A percentile compares a stretch with the other conserved stretches of the same genome.
These are phyloP conservation scores for Sclerotinia spermophila DNA, from an alignment of 2,329 filamentous ascomycete species.

Conservation along the genomic window DNA sequence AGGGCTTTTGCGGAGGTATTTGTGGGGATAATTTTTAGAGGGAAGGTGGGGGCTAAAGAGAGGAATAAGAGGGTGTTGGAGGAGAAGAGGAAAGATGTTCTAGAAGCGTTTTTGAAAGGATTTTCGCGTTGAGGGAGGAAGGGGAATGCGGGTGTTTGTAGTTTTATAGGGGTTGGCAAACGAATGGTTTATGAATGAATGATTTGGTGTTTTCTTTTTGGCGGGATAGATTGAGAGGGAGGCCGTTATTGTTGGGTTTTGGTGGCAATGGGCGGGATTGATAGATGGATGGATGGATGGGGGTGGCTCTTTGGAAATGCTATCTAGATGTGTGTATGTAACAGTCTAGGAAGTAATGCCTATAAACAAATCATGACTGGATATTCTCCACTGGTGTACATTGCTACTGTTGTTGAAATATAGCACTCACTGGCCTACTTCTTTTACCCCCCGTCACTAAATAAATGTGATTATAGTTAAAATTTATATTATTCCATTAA, in stretches of 20 bases:
- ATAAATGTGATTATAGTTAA: not conserved
- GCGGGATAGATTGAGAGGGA: not conserved
- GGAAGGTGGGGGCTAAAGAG: constrained; percentile 42
- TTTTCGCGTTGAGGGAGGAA: not conserved
- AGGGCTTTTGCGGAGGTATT: constrained; percentile 63
- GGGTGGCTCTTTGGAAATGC: not conserved
- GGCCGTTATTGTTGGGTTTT: not conserved
- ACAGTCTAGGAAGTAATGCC: not conserved
- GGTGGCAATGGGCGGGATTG: not conserved
- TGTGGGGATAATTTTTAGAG: constrained; percentile 58
- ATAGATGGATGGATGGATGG: not conserved
- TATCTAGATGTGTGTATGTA: not conserved
- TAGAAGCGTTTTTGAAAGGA: constrained; percentile 64
- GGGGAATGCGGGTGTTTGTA: too few relatives aligned
- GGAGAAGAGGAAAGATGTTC: constrained; percentile 60
- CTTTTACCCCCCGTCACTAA: not conserved
- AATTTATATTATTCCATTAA: not conserved
- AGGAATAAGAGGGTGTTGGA: constrained; percentile 57
- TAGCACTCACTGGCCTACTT: not conserved
- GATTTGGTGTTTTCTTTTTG: not conserved
- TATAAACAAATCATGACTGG: not conserved
- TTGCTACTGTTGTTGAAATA: not conserved
- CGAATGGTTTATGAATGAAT: not conserved
- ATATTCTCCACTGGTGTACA: not conserved
- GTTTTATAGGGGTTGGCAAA: not conserved